Evolutionary conservation across 768 basidiomycete genomes (phyloP), one percentile per base, ranked within the genome.

Genomic region (Kwoniella newhampshirensis): DNA sequence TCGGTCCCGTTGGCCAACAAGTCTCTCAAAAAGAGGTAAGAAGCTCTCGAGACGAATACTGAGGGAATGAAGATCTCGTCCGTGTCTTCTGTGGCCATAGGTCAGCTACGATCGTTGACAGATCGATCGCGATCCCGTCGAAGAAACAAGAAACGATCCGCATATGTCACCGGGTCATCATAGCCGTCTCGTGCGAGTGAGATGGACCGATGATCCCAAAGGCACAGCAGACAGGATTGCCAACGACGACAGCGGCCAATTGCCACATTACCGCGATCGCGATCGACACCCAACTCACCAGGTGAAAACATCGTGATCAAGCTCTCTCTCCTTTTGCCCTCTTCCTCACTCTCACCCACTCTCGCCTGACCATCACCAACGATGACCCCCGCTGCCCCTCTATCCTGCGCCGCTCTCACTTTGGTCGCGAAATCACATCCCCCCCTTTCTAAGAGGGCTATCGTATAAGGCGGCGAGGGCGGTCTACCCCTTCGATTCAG

Each of bases 291-390:
- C 11, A 18, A 70, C 81, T 51, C 46, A 88, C 92, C 87, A 77
- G 88, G 88, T 75, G 87, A 89, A 78, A 88, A 96, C 89, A 96
- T 93, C 67, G 88, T 91, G 50, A 92, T 82, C 59, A 96, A 80
- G 25, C 83, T 81, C 70, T 91, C 86, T 32, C 91, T 65, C 53
- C 52, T 59, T 15, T 67, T 51, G 1, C 73, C 73, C 25, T 68
- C 72, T 28, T 62, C 67, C 6, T 73, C 73, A 6, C 49, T 64
- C 62, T 78, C 77, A 15, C 63, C 68, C 32, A 81, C 82, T 55
- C 81, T 69, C 18, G 81, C 83, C 66, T 86, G 80, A 63, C 86
- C 82, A 32, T 93, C 93, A 35, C 93, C 94, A 7, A 98, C 89
- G n/a, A 98, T 85, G 43, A 96, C 86, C 3, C 86, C 94, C 66